phyloP scores from a whole-genome alignment of 2,329 filamentous ascomycete species.

The Madurella mycetomatis region DNA sequence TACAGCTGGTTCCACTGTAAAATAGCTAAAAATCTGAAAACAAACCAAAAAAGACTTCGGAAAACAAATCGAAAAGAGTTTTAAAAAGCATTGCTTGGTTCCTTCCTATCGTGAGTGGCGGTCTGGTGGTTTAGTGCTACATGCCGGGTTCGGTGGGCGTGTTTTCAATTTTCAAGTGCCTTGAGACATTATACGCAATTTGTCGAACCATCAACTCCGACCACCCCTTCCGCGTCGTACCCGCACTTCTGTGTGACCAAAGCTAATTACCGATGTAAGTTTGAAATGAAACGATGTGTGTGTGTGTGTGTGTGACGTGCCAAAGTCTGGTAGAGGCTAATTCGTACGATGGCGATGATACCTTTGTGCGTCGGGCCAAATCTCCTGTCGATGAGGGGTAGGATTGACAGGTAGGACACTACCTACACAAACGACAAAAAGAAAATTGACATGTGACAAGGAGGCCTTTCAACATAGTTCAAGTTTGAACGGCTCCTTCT shows the following conservation, averaged over 20 bases:
- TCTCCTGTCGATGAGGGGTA: background rate
- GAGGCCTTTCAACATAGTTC: background rate
- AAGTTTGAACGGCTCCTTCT: background rate
- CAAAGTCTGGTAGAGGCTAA: background rate
- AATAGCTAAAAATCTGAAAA: conserved; percentile 15
- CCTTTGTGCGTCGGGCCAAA: background rate
- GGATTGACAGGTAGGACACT: background rate
- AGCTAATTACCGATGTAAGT: background rate
- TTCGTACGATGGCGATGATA: background rate
- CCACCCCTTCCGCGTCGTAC: no score
- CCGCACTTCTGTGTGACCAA: no score
- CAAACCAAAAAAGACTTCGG: conserved; percentile 10
- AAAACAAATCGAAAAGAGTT: conserved; percentile 18
- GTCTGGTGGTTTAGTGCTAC: background rate
- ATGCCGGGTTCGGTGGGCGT: background rate
- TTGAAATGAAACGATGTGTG: background rate
- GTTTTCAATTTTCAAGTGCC: no score
- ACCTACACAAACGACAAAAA: background rate
- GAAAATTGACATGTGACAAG: background rate
- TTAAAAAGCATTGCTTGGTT: background rate
- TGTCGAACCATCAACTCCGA: no score
- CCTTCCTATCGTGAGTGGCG: background rate
- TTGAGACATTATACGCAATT: no score
- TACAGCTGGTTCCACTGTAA: background rate
- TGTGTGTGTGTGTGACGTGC: background rate